Evolutionary conservation across 2,329 filamentous ascomycete genomes (phyloP).

Genomic region (Lecanicillium sp.): DNA sequence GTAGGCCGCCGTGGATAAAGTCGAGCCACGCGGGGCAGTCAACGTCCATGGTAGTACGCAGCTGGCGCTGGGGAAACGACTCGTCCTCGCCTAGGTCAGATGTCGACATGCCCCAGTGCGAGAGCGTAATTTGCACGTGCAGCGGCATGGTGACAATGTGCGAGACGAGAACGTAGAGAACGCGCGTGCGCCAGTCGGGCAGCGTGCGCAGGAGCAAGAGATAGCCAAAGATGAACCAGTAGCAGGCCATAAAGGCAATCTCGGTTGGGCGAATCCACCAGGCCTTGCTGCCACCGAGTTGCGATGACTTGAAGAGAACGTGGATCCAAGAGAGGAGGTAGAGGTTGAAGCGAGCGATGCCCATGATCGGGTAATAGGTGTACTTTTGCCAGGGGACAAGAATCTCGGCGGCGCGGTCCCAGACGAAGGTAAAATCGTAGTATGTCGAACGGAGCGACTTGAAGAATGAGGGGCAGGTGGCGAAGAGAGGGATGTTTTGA

Average conservation of each 20-base stretch:
- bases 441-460: constrained; percentile 57
- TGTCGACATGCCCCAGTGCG: constrained; percentile 67
- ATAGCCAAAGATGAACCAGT: constrained; percentile 65
- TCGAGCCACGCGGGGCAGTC: constrained; percentile 67
- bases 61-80: constrained; percentile 62
- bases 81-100: constrained; percentile 57
- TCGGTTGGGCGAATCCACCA: constrained; percentile 65
- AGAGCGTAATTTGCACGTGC: constrained; percentile 66
- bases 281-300: constrained; percentile 50
- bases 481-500: constrained; percentile 64
- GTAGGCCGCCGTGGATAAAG: constrained; percentile 65
- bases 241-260: constrained; percentile 55
- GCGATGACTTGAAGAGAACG: constrained; percentile 51
- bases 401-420: constrained; percentile 54
- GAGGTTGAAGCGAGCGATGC: constrained; percentile 65
- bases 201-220: constrained; percentile 55
- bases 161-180: constrained; percentile 57
- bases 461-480: constrained; percentile 60
- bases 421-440: constrained; percentile 59
- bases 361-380: constrained; percentile 64
- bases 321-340: constrained; percentile 63
- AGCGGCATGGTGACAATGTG: constrained; percentile 62
- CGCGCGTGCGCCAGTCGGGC: constrained; percentile 50
- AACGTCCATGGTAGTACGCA: constrained; percentile 69
- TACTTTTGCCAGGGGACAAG: constrained; percentile 57